These are phyloP conservation scores for Naganishia friedmannii DNA, from an alignment of 768 basidiomycete species.

Conservation along the genomic window DNA sequence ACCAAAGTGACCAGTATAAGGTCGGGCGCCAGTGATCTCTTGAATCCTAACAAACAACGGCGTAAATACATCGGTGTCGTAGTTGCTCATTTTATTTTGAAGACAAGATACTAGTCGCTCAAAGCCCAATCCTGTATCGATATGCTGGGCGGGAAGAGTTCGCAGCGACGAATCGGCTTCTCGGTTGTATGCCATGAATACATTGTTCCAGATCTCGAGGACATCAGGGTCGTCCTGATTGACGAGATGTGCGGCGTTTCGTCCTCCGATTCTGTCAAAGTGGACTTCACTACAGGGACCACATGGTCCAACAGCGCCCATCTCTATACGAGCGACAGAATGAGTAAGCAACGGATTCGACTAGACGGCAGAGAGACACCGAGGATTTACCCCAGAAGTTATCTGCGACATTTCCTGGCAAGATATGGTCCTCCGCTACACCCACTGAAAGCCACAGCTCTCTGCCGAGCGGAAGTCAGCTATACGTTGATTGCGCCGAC, in stretches of 20 bases:
- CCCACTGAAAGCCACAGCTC: constrained; percentile 85
- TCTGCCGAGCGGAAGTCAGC: constrained; percentile 30
- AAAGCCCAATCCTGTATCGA: constrained; percentile 99
- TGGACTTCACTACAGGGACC: constrained; percentile 98
- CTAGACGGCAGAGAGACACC: background rate
- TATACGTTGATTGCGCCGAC: background rate
- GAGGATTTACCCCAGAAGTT: constrained; percentile 77
- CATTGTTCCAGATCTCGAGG: constrained; percentile 95
- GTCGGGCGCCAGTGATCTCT: constrained; percentile 79
- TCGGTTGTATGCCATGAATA: constrained; percentile 98
- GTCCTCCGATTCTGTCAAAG: constrained; percentile 94
- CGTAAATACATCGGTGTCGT: constrained; percentile 92
- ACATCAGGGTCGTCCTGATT: constrained; percentile 96
- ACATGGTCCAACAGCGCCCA: constrained; percentile 97
- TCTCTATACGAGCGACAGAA: constrained; percentile 58
- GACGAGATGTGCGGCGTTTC: constrained; percentile 87
- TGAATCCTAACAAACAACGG: constrained; percentile 85
- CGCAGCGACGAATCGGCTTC: constrained; percentile 80
- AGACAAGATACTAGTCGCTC: constrained; percentile 92
- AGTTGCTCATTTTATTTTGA: constrained; percentile 88
- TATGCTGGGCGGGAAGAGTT: constrained; percentile 82
- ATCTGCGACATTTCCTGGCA: constrained; percentile 92
- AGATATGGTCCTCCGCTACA: constrained; percentile 79
- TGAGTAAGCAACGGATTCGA: constrained; percentile 13
- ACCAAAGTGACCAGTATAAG: constrained; percentile 87